Evolutionary conservation across 2,329 filamentous ascomycete species (phyloP).

Genomic region (Fusarium nanum): DNA sequence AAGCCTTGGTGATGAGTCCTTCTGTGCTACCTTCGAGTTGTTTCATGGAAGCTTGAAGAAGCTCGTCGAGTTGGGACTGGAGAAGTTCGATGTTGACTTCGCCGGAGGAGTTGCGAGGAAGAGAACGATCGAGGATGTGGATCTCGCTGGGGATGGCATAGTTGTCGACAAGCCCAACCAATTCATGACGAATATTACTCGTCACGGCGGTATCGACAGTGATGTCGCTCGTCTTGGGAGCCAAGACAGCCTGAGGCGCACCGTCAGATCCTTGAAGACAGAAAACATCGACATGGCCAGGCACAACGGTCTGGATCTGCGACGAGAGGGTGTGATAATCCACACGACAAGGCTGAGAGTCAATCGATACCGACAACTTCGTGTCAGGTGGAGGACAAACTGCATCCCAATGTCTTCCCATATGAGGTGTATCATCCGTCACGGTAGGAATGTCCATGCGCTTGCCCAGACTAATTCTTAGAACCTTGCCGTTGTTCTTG

Average conservation of each 20-base stretch:
- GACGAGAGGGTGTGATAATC: background rate
- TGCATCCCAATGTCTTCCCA: background rate
- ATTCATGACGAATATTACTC: background rate
- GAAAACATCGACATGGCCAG: background rate
- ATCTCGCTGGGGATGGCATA: constrained; percentile 2
- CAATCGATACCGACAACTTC: background rate
- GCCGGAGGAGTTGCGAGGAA: fast-evolving
- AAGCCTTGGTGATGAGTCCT: constrained; percentile 3
- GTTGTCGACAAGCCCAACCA: background rate
- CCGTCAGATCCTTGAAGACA: background rate
- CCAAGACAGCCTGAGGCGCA: background rate
- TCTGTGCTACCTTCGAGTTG: background rate
- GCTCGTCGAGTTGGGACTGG: background rate
- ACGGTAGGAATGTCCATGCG: background rate
- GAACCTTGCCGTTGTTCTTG: constrained; percentile 18
- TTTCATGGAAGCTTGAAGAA: background rate
- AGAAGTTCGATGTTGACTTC: background rate
- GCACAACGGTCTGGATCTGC: fast-evolving
- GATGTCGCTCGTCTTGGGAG: fast-evolving
- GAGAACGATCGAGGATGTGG: background rate
- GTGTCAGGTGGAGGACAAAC: background rate
- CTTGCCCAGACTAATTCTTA: constrained; percentile 3
- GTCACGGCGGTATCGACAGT: fast-evolving
- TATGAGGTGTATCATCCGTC: background rate
- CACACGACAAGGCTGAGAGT: background rate